Percentiles rank a stretch among this genome's conserved stretches.
phyloP scores from a whole-genome alignment of 306 rosid genomes.

The Pyrus pyrifolia region DNA sequence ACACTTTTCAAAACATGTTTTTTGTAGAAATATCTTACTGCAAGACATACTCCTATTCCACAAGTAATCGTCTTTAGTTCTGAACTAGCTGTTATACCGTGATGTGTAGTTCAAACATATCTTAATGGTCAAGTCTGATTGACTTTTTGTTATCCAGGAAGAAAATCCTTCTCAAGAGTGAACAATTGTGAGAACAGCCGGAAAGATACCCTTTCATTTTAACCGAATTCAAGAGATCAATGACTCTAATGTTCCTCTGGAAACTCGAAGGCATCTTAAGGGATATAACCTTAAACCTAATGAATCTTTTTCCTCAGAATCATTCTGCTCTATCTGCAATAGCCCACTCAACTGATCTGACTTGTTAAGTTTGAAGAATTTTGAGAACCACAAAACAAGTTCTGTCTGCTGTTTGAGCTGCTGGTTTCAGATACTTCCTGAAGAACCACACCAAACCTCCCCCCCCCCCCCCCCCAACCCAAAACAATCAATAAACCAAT shows the following conservation, averaged over 20 bases:
- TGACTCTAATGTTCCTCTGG: slow-evolving; percentile 63
- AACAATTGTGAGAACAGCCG: slow-evolving; percentile 86
- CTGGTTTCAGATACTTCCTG: slow-evolving; percentile 81
- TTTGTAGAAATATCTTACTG: too few species aligned
- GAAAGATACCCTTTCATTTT: slow-evolving; percentile 87
- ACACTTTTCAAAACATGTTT: too few species aligned
- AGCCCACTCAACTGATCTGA: slow-evolving; percentile 75
- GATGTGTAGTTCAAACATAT: too few species aligned
- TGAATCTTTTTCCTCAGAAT: slow-evolving; percentile 69
- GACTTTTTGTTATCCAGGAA: slow-evolving; percentile 39
- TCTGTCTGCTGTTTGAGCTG: slow-evolving; percentile 72
- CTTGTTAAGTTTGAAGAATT: slow-evolving; percentile 33
- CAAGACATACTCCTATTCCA: too few species aligned
- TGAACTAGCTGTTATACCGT: too few species aligned
- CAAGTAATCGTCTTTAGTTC: too few species aligned
- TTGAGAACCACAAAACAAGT: neutral
- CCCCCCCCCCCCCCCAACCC: too few species aligned
- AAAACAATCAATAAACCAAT: slow-evolving; percentile 39
- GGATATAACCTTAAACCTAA: slow-evolving; percentile 62
- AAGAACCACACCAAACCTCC: slow-evolving; percentile 18
- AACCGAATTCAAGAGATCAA: slow-evolving; percentile 65
- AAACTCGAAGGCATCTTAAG: slow-evolving; percentile 76
- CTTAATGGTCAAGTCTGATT: too few species aligned
- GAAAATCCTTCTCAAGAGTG: slow-evolving; percentile 92
- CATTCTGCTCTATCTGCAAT: slow-evolving; percentile 70